phyloP scores from a whole-genome alignment of 2,329 filamentous ascomycete genomes.

The Rhinocladiella similis region DNA sequence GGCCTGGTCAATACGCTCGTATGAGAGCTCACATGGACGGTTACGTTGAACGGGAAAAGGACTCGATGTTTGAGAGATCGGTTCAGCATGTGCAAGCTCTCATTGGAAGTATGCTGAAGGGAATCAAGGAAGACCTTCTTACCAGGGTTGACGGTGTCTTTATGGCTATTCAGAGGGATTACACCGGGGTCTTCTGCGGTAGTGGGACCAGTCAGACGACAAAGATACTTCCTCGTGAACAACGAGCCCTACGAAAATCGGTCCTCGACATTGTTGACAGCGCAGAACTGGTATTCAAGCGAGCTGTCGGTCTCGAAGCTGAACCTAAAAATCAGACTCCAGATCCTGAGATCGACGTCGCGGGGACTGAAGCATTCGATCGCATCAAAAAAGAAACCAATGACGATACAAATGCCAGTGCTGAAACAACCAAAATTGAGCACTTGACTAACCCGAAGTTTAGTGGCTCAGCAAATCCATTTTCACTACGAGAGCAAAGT shows the following conservation, averaged over 20 bases:
- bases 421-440: too few relatives aligned
- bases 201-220: conserved; percentile 20
- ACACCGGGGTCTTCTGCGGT: conserved; percentile 33
- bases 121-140: conserved; percentile 25
- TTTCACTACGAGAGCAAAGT: too few relatives aligned
- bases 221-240: conserved; percentile 32
- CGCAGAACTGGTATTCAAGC: conserved; percentile 17
- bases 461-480: too few relatives aligned
- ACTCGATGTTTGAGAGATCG: conserved; percentile 53
- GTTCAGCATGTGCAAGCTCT: conserved; percentile 42
- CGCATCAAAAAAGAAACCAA: neutral
- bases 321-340: neutral
- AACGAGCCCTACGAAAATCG: conserved; percentile 32
- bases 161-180: conserved; percentile 34
- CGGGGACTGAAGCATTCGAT: neutral
- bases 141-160: conserved; percentile 35
- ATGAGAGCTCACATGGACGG: conserved; percentile 55
- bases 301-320: conserved; percentile 3
- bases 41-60: conserved; percentile 44
- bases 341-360: neutral
- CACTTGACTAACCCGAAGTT: too few relatives aligned
- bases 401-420: neutral
- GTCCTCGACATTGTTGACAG: conserved; percentile 25
- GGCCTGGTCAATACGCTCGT: conserved; percentile 48
- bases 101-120: conserved; percentile 33